Evolutionary conservation across 2,329 filamentous ascomycete species (phyloP).

Genomic region (Apiospora malaysiana): DNA sequence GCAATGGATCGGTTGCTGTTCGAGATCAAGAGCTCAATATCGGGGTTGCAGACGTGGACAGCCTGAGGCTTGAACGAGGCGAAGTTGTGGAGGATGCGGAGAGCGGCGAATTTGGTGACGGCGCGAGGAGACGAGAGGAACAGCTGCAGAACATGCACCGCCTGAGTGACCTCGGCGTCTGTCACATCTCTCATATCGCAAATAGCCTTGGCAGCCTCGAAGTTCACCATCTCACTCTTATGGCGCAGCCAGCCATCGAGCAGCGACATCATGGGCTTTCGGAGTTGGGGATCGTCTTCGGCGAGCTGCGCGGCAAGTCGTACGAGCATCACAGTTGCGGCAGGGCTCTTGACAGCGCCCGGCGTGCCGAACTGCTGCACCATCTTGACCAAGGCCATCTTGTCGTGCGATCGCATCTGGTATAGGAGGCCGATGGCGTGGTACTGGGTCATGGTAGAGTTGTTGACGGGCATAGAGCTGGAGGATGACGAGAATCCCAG

Average conservation of each 20-base stretch:
- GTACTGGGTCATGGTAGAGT: constrained; percentile 98
- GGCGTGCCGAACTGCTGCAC: constrained; percentile 97
- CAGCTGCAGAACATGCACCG: constrained; percentile 92
- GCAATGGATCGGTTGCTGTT: constrained; percentile 98
- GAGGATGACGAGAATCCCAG: constrained; percentile 88
- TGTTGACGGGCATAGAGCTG: constrained; percentile 78
- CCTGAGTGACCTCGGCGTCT: constrained; percentile 88
- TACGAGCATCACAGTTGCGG: constrained; percentile 90
- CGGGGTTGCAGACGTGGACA: constrained; percentile 92
- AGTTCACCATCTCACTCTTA: constrained; percentile 99
- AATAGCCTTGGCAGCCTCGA: constrained; percentile 97
- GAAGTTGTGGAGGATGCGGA: constrained; percentile 94
- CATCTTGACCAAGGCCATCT: constrained; percentile 99
- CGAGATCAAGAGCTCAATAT: constrained; percentile 95
- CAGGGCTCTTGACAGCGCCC: constrained; percentile 92
- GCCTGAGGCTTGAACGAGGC: constrained; percentile 95
- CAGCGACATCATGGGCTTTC: constrained; percentile 96
- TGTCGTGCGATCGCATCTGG: constrained; percentile 96
- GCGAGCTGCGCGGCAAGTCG: constrained; percentile 91
- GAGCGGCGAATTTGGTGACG: constrained; percentile 96
- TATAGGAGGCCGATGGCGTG: constrained; percentile 97
- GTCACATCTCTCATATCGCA: constrained; percentile 93
- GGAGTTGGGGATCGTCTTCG: constrained; percentile 86
- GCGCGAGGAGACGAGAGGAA: constrained; percentile 95
- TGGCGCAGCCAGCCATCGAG: constrained; percentile 96